Base-by-base conservation (phyloP, 495 filamentous ascomycete species). In the Neurospora sp. region DNA sequence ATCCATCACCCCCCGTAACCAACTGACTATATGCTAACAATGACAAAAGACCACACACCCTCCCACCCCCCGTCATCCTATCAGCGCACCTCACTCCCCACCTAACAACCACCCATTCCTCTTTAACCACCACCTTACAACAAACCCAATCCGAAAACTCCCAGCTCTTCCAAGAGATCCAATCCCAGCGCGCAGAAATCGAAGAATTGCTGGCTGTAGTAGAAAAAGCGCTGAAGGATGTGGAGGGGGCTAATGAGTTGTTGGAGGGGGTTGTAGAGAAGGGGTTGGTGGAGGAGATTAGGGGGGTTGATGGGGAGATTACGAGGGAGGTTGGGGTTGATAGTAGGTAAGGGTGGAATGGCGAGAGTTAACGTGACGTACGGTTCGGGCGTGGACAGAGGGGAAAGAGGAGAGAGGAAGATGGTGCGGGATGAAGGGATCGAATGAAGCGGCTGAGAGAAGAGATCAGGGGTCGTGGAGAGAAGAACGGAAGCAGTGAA, bases 181-280 rank as follows among this genome's bases (percentile, higher is more conserved):
- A 87, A 74, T 84, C 80, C 35, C 94, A 97, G 84, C 84, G 92
- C 42, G 81, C 84, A 54, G 93, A 97, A 80, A 93, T 97, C 73
- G 90, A 93, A 76, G 84, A 77, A 8, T 78, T 97, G 70, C 78
- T 96, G 42, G 83, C 78, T 5, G 84, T 86, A 12, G 84, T 96
- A 35, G 93, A 94, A 79, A 83, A 82, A 35, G 87, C 91, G 37
- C 86, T 95, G 62, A 82, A 84, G 31, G 93, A 96, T 82, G 78
- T 96, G 74, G 91, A 92, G 77, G 89, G 85, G 12, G 89, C 90
- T 41, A 90, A 87, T 46, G 80, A 82, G 69, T 76, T 85, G 75
- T 78, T 87, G 44, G 83, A 77, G 31, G 80, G 74, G 39, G 78
- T 86, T 23, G 83, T 86, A 5, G 87, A 86, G 49, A 84, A 82